Base-by-base conservation (phyloP, 2,329 filamentous ascomycete genomes). In the Ophiostoma ulmi region DNA sequence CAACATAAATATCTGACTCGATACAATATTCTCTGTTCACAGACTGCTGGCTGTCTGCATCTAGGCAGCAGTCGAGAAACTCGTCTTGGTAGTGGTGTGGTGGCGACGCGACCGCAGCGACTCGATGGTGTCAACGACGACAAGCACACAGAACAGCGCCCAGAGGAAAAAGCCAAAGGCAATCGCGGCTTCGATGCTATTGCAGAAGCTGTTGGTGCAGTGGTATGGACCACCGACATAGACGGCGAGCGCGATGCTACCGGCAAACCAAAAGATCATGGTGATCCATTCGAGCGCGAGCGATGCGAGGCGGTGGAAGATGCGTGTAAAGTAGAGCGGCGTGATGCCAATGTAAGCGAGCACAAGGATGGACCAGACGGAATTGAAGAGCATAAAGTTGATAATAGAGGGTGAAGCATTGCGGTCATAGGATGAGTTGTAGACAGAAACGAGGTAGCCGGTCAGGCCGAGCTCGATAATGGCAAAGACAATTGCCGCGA, bases 251-350 rank as follows among this genome's bases (percentile, higher is more conserved):
- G 92, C 92, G 74, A 96, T 89, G 76, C 93, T 91, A 7, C 92
- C 93, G 0, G 90, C 89, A 77, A 97, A 95, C 93, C 93, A 97
- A 83, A 96, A 96, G 71, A 96, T 84, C 81, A 90, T 89, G 11
- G 92, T 95, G 35, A 95, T 74, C 66, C 82, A 83, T 76, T 96
- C 91, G 41, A 92, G 83, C 1, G 76, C 88, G 22, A 94, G 82
- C 20, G 93, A 86, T 64, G 84, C 87, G 68, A 87, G 86, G 69
- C 84, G 86, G 78, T 92, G 87, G 75, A 89, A 88, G 13, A 88
- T 75, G 35, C 82, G 81, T 3, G 86, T 83, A 75, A 88, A 82
- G 79, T 88, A 89, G 63, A 86, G 81, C 0, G 91, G 91, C 2
- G 88, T 83, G 68, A 94, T 73, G 75, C 88, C 83, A 72, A 96